Evolutionary conservation across 78 protist species (phyloP), one percentile per base, ranked within the genome.

Genomic region (Polysphondylium violaceum): DNA sequence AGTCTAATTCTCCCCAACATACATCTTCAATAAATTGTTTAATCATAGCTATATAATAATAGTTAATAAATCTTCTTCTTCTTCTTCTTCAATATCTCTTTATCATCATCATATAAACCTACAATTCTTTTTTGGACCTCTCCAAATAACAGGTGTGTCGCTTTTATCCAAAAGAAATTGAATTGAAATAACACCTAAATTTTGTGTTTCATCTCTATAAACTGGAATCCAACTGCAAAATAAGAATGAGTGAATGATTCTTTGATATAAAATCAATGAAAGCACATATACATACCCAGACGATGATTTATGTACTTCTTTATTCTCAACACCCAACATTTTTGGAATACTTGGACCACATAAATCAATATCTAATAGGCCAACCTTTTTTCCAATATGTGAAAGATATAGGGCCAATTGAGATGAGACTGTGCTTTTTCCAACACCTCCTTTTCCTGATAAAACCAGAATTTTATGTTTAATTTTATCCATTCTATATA

Each of bases 381-480:
- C 99, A 27, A 96, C 98, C 64, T 88, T 72, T 29, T 64, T 38
- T 33, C 83, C 93, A 68, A 38, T 61, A 17, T 41, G 41, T 31
- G 83, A 51, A 47, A 96, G 35, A 50, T 56, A 58, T 38, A 76
- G 33, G 38, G 94, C 94, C 6, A 94, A 41, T 60, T 85, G 77
- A 50, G 88, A 64, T 29, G 91, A 36, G 5, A 79, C 79, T 19
- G 92, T 87, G 4, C 73, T 74, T 72, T 98, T 98, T 31, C 99
- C 99, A 23, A 97, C 98, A 41, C 99, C 99, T 16, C 99, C 99
- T 59, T 99, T 99, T 31, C 99, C 99, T 0, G 97, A 93, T 71
- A 99, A 96, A 21, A 99, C 98, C 21, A 98, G 96, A 14, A 99
- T 72, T 53, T 81, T 91, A 76, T 89, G 97, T 27, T 87, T 83